Percentiles rank a stretch among this genome's conserved stretches.
Conservation (phyloP, 768 basidiomycete genomes). For the Phaeotremella skinneri region DNA sequence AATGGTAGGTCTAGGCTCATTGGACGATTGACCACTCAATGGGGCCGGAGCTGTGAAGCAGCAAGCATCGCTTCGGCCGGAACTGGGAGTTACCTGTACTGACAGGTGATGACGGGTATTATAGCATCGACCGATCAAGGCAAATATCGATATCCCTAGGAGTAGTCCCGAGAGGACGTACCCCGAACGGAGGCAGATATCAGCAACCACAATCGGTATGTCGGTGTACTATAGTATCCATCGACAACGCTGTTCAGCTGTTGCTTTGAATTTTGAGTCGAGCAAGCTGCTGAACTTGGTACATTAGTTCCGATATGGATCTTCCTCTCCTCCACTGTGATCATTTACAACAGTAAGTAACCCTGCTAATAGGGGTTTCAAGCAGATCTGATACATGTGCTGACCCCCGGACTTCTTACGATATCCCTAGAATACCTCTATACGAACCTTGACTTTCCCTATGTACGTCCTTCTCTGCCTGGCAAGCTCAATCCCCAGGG, state of each 20-base stretch:
- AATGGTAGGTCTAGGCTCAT: not conserved
- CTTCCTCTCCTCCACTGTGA: constrained; percentile 76
- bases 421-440: constrained; percentile 51
- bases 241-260: no score
- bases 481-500: not conserved
- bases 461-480: constrained; percentile 63
- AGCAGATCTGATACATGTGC: not conserved
- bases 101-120: not conserved
- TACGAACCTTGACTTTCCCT: constrained; percentile 78
- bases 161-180: not conserved
- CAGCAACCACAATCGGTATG: constrained; percentile 1
- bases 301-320: constrained; percentile 80
- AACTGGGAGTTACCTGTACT: not conserved
- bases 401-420: not conserved
- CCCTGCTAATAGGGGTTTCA: not conserved
- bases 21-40: no score
- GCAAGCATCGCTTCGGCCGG: no score
- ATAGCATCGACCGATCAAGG: constrained; percentile 1
- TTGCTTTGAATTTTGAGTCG: no score
- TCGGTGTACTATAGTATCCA: not conserved
- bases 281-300: not conserved
- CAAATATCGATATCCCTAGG: not conserved
- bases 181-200: not conserved
- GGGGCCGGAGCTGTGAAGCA: no score
- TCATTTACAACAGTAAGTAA: constrained; percentile 89